Evolutionary conservation across 257 asterid genomes (phyloP).

Genomic region (Scutellaria barbata): DNA sequence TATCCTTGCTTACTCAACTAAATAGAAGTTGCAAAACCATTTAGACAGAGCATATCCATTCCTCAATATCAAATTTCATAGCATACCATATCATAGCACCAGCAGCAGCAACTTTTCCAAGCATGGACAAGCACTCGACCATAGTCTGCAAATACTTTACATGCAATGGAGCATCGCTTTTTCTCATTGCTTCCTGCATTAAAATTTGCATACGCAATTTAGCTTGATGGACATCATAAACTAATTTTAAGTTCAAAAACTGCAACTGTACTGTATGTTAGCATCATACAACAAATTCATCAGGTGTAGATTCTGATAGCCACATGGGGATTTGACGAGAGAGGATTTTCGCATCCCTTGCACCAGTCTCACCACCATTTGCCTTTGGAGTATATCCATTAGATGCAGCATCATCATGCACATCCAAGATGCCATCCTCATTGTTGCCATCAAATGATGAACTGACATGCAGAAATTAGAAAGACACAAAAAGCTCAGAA

Average conservation of each 20-base stretch:
- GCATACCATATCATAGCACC: constrained; percentile 98
- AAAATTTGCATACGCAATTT: constrained; percentile 34
- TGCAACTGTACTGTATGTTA: constrained; percentile 36
- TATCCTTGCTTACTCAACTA: constrained; percentile 5
- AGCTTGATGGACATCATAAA: constrained; percentile 37
- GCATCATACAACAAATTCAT: constrained; percentile 92
- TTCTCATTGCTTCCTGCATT: constrained; percentile 93
- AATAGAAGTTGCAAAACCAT: constrained; percentile 30
- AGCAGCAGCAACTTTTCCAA: constrained; percentile 99
- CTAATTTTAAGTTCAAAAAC: constrained; percentile 36
- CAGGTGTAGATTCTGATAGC: constrained; percentile 96
- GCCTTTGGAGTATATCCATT: constrained; percentile 59
- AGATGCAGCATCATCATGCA: constrained; percentile 58
- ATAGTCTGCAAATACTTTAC: constrained; percentile 94
- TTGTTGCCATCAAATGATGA: constrained; percentile 77
- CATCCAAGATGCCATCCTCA: constrained; percentile 66
- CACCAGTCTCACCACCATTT: constrained; percentile 64
- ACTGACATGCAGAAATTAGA: constrained; percentile 49
- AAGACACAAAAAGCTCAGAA: constrained; percentile 32
- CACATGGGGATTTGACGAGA: constrained; percentile 79
- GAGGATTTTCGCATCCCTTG: constrained; percentile 53
- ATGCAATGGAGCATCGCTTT: constrained; percentile 79
- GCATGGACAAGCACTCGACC: constrained; percentile 97
- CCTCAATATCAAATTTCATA: constrained; percentile 34
- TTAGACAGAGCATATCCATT: constrained; percentile 24